Evolutionary conservation across 768 basidiomycete genomes (phyloP).

Genomic region (Crassisporium funariophilum): DNA sequence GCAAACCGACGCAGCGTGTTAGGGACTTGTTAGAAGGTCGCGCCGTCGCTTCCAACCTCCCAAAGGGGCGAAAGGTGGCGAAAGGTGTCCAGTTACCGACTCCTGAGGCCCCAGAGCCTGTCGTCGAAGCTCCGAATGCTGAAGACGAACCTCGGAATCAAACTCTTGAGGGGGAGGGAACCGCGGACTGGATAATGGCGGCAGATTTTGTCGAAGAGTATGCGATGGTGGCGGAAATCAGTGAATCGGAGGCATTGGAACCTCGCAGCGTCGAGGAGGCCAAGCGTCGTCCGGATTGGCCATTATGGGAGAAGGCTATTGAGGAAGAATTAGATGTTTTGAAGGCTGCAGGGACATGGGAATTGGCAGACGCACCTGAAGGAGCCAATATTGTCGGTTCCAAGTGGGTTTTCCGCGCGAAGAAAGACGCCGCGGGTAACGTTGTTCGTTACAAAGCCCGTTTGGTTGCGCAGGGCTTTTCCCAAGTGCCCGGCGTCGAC

Average conservation of each 20-base stretch:
- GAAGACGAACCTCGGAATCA: too few species aligned
- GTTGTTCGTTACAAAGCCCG: slow-evolving; percentile 30
- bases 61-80: slow-evolving; percentile 6
- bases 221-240: slow-evolving; percentile 24
- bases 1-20: slow-evolving; percentile 8
- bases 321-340: slow-evolving; percentile 28
- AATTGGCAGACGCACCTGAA: slow-evolving; percentile 21
- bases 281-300: slow-evolving; percentile 22
- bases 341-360: slow-evolving; percentile 28
- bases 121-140: too few species aligned
- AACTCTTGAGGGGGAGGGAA: slow-evolving; percentile 9
- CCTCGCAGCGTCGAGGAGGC: slow-evolving; percentile 25
- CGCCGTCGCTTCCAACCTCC: slow-evolving; percentile 3
- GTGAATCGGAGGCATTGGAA: slow-evolving; percentile 29
- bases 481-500: slow-evolving; percentile 40
- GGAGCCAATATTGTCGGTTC: slow-evolving; percentile 24
- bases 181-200: slow-evolving; percentile 9
- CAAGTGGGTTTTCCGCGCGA: slow-evolving; percentile 36
- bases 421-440: slow-evolving; percentile 32
- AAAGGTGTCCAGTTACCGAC: slow-evolving; percentile 13
- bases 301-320: slow-evolving; percentile 25
- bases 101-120: not conserved
- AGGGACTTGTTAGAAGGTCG: slow-evolving; percentile 11
- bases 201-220: slow-evolving; percentile 20
- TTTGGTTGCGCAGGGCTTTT: slow-evolving; percentile 27